These are phyloP conservation scores for Mycena sanguinolenta DNA, from an alignment of 768 basidiomycete genomes.

Conservation along the genomic window DNA sequence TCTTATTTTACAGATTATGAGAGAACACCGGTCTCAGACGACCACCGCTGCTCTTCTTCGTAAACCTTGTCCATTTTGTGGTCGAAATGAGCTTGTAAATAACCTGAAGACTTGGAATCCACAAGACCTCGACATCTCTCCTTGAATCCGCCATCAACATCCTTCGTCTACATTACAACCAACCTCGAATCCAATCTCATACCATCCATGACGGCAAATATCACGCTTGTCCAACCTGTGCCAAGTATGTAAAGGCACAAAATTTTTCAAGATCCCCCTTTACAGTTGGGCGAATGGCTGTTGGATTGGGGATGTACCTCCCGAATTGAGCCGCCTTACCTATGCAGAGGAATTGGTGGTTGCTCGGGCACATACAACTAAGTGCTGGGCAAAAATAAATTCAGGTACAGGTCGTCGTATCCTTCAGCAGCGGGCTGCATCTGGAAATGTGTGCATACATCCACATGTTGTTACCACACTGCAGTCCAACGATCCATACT, in stretches of 20 bases:
- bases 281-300: conserved; percentile 4
- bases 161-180: conserved; percentile 1
- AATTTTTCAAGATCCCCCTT: not conserved
- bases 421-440: conserved; percentile 20
- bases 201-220: not conserved
- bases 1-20: conserved; percentile 19
- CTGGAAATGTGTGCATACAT: conserved; percentile 38
- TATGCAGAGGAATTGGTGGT: not conserved
- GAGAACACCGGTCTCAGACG: conserved; percentile 21
- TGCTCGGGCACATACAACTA: conserved; percentile 3
- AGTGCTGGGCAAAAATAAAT: conserved; percentile 4
- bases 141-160: not conserved
- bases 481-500: no score
- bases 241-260: not conserved
- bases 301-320: not conserved
- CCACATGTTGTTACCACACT: no score
- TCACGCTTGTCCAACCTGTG: not conserved
- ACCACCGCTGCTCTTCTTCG: not conserved
- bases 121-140: not conserved
- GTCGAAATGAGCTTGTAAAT: not conserved
- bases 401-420: not conserved
- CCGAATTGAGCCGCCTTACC: not conserved
- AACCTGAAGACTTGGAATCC: not conserved
- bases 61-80: not conserved
- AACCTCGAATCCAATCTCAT: not conserved